Percentiles rank a stretch among this genome's conserved stretches.
Conservation (phyloP, 768 basidiomycete species). For the Serpula lacrymans region DNA sequence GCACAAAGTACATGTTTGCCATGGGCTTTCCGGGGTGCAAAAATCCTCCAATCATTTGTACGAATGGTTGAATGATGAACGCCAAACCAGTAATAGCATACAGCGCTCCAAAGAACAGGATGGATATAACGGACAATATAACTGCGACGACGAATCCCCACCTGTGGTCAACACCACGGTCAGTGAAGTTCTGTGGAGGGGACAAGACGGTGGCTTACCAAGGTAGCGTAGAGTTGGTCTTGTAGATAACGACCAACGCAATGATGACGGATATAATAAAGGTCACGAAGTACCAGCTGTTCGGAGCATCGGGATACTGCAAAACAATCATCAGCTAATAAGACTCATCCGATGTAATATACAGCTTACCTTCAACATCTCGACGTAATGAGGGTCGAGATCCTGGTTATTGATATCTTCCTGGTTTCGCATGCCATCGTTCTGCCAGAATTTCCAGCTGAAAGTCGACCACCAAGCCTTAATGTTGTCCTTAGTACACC, state of each 20-base stretch:
- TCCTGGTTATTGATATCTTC: constrained; percentile 21
- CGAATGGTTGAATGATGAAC: constrained; percentile 46
- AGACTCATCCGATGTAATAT: not conserved
- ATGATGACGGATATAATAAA: constrained; percentile 24
- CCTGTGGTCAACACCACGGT: constrained; percentile 19
- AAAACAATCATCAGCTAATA: not conserved
- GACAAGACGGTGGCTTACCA: constrained; percentile 29
- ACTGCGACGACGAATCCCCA: constrained; percentile 48
- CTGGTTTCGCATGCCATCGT: constrained; percentile 36
- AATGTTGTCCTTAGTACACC: constrained; percentile 34
- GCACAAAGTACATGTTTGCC: constrained; percentile 37
- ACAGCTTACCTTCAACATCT: constrained; percentile 44
- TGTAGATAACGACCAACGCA: constrained; percentile 42
- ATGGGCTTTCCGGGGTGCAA: constrained; percentile 30
- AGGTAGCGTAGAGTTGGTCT: constrained; percentile 44
- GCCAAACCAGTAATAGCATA: constrained; percentile 44
- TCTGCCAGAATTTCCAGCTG: constrained; percentile 41
- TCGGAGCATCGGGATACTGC: constrained; percentile 20
- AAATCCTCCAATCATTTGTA: constrained; percentile 43
- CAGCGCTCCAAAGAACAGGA: constrained; percentile 44
- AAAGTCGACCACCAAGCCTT: constrained; percentile 31
- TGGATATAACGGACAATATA: constrained; percentile 41
- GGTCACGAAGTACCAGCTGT: constrained; percentile 19
- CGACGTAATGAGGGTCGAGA: constrained; percentile 46
- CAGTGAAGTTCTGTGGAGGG: too few relatives aligned